phyloP scores from a whole-genome alignment of 345 rosid genomes.

The Pelargonium nanum region DNA sequence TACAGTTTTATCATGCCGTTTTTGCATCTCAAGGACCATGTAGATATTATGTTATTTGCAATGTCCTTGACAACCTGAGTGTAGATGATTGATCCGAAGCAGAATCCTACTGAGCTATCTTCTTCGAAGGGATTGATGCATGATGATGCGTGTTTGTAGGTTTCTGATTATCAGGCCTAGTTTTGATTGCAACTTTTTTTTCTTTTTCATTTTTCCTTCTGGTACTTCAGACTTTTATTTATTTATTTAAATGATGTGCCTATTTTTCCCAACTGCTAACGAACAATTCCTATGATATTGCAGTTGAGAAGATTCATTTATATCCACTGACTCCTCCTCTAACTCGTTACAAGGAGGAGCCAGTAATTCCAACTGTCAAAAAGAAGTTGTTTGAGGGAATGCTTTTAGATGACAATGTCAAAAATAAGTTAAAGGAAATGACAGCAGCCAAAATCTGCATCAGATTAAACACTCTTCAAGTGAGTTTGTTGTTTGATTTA shows the following conservation, averaged over 20 bases:
- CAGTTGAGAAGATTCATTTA: constrained; percentile 74
- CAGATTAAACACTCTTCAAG: constrained; percentile 83
- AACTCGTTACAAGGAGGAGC: constrained; percentile 75
- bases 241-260: neutral
- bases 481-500: constrained; percentile 19
- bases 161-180: neutral
- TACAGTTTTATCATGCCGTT: too few relatives aligned
- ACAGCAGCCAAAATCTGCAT: constrained; percentile 78
- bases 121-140: too few relatives aligned
- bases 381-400: constrained; percentile 46
- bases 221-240: too few relatives aligned
- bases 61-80: too few relatives aligned
- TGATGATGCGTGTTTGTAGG: neutral
- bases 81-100: too few relatives aligned
- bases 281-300: constrained; percentile 15
- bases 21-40: too few relatives aligned
- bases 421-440: constrained; percentile 41
- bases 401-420: constrained; percentile 39
- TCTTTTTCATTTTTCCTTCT: too few relatives aligned
- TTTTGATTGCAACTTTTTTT: too few relatives aligned
- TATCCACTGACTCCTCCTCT: constrained; percentile 83
- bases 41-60: too few relatives aligned
- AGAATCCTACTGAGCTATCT: too few relatives aligned
- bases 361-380: constrained; percentile 46
- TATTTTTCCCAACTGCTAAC: neutral